These are phyloP conservation scores for Yarrowia sp. DNA, from an alignment of 805 yeast genomes.

Conservation along the genomic window DNA sequence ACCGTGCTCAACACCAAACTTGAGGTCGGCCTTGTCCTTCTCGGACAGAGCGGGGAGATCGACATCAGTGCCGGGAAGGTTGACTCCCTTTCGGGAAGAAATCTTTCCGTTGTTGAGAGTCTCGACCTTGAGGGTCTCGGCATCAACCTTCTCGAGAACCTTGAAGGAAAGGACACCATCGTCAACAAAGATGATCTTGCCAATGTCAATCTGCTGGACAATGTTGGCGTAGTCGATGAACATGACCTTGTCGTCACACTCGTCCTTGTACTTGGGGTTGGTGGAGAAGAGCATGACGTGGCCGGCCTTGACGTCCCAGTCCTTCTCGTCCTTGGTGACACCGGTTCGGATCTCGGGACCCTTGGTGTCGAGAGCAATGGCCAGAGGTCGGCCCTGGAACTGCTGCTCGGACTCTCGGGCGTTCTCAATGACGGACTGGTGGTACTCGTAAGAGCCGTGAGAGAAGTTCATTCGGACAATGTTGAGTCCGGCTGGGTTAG, in stretches of 20 bases:
- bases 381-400: conserved; percentile 94
- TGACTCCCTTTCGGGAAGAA: conserved; percentile 98
- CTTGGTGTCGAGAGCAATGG: conserved; percentile 97
- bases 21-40: conserved; percentile 89
- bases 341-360: conserved; percentile 99
- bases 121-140: conserved; percentile 74
- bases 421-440: conserved; percentile 93
- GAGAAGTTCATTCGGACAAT: conserved; percentile 99
- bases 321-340: conserved; percentile 75
- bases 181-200: conserved; percentile 90
- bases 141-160: conserved; percentile 81
- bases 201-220: conserved; percentile 84
- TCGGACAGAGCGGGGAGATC: conserved; percentile 97
- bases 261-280: conserved; percentile 69
- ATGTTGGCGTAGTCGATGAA: conserved; percentile 93
- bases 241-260: conserved; percentile 78
- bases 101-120: conserved; percentile 94
- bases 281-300: conserved; percentile 94
- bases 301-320: conserved; percentile 77
- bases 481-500: conserved; percentile 78
- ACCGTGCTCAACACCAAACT: conserved; percentile 94
- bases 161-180: conserved; percentile 97
- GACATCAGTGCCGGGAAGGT: conserved; percentile 98
- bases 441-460: conserved; percentile 97
- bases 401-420: conserved; percentile 90